Evolutionary conservation across 2,329 filamentous ascomycete genomes (phyloP), one percentile per base, ranked within the genome.

Genomic region (Paecilomyces variotii): DNA sequence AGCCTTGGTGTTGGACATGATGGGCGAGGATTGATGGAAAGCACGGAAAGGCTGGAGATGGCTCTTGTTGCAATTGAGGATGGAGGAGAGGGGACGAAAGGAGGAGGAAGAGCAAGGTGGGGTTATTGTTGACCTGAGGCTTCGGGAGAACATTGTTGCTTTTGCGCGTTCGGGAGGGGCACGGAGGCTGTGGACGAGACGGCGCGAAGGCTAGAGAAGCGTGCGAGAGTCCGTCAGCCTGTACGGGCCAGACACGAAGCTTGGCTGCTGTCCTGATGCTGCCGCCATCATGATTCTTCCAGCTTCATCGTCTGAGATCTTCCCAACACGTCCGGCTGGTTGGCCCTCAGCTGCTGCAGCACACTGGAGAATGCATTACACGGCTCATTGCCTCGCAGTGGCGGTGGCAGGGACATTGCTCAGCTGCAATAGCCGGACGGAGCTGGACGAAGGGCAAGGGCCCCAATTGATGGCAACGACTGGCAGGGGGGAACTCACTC

Each of bases 1-100:
- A 80, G 86, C 86, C 76, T 87, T 86, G 76, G 66, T 66, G 64
- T 84, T 78, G 73, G 81, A 79, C 91, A 96, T 96, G 77, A 82
- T 87, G 81, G 83, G 79, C 71, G 87, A 78, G 75, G 89, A 82
- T 71, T 84, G 80, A 74, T 83, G 80, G 73, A 87, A 87, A 65
- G 77, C 75, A 74, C 83, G 70, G 66, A 70, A 67, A 55, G 65
- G 62, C 56, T 63, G 61, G 60, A 65, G 59, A 62, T 65, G 59
- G 56, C 62, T 64, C 62, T 69, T 68, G 60, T 64, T 62, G 68
- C 68, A 70, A 64, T 70, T 70, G 71, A 70, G 70, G 67, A 73
- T 67, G 69, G 67, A 72, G 68, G 66, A 68, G 57, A 66, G 67
- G 64, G 64, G 69, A 71, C 64, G 65, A 69, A 67, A 64, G 63